phyloP scores from a whole-genome alignment of 2,329 filamentous ascomycete species.

The Pestalotiopsis sp. region DNA sequence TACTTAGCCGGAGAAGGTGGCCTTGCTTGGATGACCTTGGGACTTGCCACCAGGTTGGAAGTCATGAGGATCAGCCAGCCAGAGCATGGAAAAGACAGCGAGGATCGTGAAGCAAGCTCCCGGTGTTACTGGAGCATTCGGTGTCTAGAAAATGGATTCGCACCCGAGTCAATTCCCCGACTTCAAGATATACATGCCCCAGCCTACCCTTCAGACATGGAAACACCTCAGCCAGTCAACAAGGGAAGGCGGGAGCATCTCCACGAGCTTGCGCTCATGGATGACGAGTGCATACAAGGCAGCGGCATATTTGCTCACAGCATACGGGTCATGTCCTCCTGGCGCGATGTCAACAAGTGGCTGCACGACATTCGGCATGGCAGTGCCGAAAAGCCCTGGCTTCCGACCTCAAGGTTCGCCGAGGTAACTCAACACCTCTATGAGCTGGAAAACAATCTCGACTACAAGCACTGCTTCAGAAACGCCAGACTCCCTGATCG shows the following conservation, averaged over 20 bases:
- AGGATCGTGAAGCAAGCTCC: neutral
- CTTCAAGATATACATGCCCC: neutral
- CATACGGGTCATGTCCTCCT: neutral
- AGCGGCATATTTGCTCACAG: slow-evolving; percentile 1
- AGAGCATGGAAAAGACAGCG: neutral
- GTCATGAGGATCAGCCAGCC: neutral
- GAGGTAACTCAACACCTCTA: neutral
- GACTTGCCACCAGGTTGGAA: neutral
- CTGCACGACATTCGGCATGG: neutral
- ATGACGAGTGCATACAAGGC: neutral
- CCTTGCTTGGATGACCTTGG: neutral
- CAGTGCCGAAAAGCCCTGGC: neutral
- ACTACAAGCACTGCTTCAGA: slow-evolving; percentile 3
- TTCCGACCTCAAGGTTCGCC: neutral
- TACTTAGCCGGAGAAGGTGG: neutral
- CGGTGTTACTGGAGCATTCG: neutral
- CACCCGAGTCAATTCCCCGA: neutral
- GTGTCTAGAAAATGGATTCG: neutral
- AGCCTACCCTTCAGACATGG: neutral
- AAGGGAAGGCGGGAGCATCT: neutral
- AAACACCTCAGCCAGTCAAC: neutral
- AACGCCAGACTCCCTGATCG: neutral
- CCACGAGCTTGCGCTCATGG: neutral
- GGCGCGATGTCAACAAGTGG: slow-evolving; percentile 1
- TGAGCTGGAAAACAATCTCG: neutral